Evolutionary conservation across 2,329 filamentous ascomycete species (phyloP), one percentile per base, ranked within the genome.

Genomic region (Chlorencoelia australis): DNA sequence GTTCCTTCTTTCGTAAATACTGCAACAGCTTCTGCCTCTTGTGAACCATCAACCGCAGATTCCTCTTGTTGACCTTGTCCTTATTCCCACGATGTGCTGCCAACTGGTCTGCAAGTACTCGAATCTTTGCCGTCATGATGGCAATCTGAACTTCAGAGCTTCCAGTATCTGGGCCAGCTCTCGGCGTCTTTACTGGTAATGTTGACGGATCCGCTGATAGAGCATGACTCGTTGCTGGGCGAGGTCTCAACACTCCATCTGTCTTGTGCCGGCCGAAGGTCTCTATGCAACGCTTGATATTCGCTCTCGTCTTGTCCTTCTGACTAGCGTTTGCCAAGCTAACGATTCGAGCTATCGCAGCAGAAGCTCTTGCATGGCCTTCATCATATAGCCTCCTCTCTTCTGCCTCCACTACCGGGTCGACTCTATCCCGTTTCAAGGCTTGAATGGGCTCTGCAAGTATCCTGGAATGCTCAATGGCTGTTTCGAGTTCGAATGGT

Each of bases 61-160:
- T 94, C 42, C 88, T 73, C 73, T 93, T 94, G 65, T 95, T 95
- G 58, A 86, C 75, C 67, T 93, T 94, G 58, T 98, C 91, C 58
- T 81, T 86, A 59, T 82, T 75, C 4, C 81, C 84, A 49, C 67
- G 63, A 41, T 76, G 72, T 27, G 66, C 69, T 53, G 81, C 70
- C 34, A 94, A 62, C 47, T 80, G 78, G 48, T 82, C 70, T 11
- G 82, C 79, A 33, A 98, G 60, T 16, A 81, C 78, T 45, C 85
- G 71, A 57, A 98, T 98, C 71, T 95, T 96, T 39, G 86, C 75
- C 3, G 91, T 98, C 58, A 98, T 62, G 50, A 98, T 93, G 30
- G 87, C 88, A 48, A 93, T 86, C 67, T 98, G 91, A n/a, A 98
- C 93, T 63, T 98, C 91, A 5, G 85, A 85, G 51, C 85, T 94